Conservation (phyloP, 768 basidiomycete species). For the Amanita pallidorosea region DNA sequence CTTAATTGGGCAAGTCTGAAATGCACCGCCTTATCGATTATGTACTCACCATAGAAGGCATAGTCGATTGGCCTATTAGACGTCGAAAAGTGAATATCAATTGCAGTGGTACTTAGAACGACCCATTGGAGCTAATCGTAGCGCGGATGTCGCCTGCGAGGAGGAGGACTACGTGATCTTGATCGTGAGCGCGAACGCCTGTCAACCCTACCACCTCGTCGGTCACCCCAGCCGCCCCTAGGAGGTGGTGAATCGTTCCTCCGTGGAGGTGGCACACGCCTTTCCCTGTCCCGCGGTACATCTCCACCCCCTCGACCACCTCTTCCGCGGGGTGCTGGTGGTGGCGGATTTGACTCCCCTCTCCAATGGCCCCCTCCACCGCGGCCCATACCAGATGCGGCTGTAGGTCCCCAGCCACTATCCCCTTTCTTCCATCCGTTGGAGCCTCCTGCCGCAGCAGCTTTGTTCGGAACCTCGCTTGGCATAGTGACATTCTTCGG, state of each 20-base stretch:
- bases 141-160: conserved; percentile 24
- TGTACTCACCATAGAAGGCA: no score
- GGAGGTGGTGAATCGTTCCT: conserved; percentile 39
- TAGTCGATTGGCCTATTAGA: no score
- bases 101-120: background rate
- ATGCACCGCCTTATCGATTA: no score
- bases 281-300: conserved; percentile 24
- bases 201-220: conserved; percentile 27
- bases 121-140: conserved; percentile 17
- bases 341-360: conserved; percentile 48
- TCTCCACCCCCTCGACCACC: conserved; percentile 26
- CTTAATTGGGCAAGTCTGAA: no score
- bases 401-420: conserved; percentile 19
- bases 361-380: conserved; percentile 71
- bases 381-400: conserved; percentile 20
- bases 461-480: conserved; percentile 42
- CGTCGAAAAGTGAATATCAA: no score
- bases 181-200: conserved; percentile 29
- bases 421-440: conserved; percentile 22
- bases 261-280: conserved; percentile 40
- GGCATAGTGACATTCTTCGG: conserved; percentile 54
- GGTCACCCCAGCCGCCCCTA: conserved; percentile 25
- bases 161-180: conserved; percentile 26
- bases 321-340: conserved; percentile 31
- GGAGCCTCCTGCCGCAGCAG: conserved; percentile 19